These are phyloP conservation scores for Atkinsonella hypoxylon DNA, from an alignment of 2,329 filamentous ascomycete genomes.

Conservation along the genomic window DNA sequence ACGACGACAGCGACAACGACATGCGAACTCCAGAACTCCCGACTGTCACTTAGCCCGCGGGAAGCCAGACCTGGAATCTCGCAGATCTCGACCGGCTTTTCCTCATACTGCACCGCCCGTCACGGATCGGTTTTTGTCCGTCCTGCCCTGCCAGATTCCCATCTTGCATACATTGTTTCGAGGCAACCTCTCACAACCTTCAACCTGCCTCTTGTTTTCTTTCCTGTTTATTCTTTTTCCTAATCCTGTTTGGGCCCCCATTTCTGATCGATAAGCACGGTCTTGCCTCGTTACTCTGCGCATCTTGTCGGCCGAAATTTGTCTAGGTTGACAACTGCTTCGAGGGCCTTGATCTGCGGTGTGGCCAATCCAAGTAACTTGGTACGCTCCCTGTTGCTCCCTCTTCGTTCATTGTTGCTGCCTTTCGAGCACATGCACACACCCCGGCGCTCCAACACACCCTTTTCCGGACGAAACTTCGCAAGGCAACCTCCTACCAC, in stretches of 20 bases:
- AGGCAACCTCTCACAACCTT: slow-evolving; percentile 8
- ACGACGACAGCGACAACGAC: background rate
- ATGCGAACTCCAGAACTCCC: slow-evolving; percentile 2
- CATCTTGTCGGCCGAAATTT: slow-evolving; percentile 8
- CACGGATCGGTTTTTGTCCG: slow-evolving; percentile 2
- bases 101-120: background rate
- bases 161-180: slow-evolving; percentile 6
- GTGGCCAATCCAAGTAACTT: slow-evolving; percentile 8
- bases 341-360: background rate
- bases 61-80: slow-evolving; percentile 13
- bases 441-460: background rate
- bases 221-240: background rate
- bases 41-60: background rate
- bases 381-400: slow-evolving; percentile 8
- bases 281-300: slow-evolving; percentile 8
- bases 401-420: slow-evolving; percentile 4
- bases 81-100: slow-evolving; percentile 6
- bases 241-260: slow-evolving; percentile 3
- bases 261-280: slow-evolving; percentile 22
- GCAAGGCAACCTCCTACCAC: slow-evolving; percentile 1
- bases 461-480: background rate
- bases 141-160: slow-evolving; percentile 13
- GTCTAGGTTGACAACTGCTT: slow-evolving; percentile 6
- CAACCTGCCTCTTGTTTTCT: background rate
- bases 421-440: background rate